phyloP scores from a whole-genome alignment of 148 eudicot species.

The Selenicereus undatus region DNA sequence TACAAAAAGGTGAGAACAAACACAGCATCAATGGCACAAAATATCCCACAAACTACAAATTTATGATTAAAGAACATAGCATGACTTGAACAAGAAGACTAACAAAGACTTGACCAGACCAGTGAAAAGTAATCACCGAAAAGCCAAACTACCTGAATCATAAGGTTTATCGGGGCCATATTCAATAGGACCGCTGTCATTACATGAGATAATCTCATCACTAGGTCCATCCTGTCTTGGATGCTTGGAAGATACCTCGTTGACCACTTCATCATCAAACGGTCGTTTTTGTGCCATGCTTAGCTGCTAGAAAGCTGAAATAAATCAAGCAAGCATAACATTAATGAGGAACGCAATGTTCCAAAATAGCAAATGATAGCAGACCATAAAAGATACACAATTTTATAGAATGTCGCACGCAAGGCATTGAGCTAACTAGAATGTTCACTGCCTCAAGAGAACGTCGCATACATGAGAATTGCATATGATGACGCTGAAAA shows the following conservation, averaged over 20 bases:
- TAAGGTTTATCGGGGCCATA: conserved; percentile 7
- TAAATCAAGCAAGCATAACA: neutral
- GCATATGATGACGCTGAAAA: neutral
- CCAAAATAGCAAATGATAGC: neutral
- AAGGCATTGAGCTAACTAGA: neutral
- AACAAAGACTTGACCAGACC: neutral
- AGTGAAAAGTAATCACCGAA: neutral
- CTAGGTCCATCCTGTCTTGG: conserved; percentile 31
- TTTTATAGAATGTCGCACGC: neutral
- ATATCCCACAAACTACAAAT: neutral
- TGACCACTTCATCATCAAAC: conserved; percentile 31
- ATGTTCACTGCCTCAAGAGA: neutral
- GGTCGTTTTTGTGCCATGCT: conserved; percentile 36
- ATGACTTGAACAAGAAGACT: neutral
- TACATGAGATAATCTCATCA: conserved; percentile 19
- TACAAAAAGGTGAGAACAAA: neutral
- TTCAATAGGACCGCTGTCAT: conserved; percentile 10
- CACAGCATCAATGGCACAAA: neutral
- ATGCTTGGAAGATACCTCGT: conserved; percentile 33
- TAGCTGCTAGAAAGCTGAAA: conserved; percentile 16
- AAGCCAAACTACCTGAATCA: conserved; percentile 22
- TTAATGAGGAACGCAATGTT: neutral
- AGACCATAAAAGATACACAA: neutral
- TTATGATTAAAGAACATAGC: neutral
- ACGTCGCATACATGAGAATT: neutral